Base-by-base conservation (phyloP, 441 rosid species). In the Gossypium davidsonii region DNA sequence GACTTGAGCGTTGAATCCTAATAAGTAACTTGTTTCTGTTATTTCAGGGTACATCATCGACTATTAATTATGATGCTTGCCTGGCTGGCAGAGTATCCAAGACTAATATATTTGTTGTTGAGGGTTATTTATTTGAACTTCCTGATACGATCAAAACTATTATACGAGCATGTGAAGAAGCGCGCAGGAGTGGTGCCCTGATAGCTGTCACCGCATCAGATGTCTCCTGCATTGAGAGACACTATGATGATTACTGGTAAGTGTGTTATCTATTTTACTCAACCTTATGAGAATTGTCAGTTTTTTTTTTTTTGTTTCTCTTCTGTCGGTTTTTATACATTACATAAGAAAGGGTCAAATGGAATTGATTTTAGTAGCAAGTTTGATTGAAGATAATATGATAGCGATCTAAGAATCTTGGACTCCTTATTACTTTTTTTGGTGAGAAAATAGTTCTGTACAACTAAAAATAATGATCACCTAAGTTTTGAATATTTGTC, bases 161-260 rank as follows among this genome's bases (percentile, higher is more conserved):
- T 73, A 77, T 84, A 25, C 87, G 84, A 84, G 96, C 98, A 26
- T 94, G 97, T 21, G 91, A 92, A 83, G 98, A 83, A 85, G 98
- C 99, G 49, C 90, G 79, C 66, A 86, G 79, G 70, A 81, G 73
- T 67, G 97, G 97, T 77, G 96, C 90, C 4, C 80, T 94, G 73
- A 88, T 94, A 85, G 99, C 98, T 31, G 85, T 92, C 59, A 90
- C 98, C 23, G 98, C 98, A 70, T 94, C 98, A 14, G 99, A 94
- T 77, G 92, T 91, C 51, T 86, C 98, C 58, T 92, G 99, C 83
- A 91, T 94, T 4, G 98, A 91, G 81, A 85, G 89, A 51, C 97
- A 91, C 78, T 92, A 90, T 59, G 98, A 92, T 85, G 96, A 89
- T 80, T 94, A 90, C 85, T 92, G 99, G 98, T 94, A 76, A 73